Evolutionary conservation across 345 rosid genomes (phyloP).

Genomic region (Trapa bicornis): DNA sequence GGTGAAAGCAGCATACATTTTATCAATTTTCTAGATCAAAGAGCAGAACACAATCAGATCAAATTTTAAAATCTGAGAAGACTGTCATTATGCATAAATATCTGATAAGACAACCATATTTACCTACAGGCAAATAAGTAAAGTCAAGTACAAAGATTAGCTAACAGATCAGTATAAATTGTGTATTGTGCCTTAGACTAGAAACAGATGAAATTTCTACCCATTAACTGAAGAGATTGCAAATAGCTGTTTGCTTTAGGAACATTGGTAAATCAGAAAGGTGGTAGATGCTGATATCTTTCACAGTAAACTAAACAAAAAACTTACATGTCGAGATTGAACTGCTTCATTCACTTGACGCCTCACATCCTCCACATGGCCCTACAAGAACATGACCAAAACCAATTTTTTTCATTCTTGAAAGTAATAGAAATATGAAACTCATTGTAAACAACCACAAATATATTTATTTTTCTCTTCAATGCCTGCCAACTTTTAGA

Average conservation of each 20-base stretch:
- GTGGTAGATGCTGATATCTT: background rate
- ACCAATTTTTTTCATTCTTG: background rate
- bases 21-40: constrained; percentile 68
- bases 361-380: constrained; percentile 78
- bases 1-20: constrained; percentile 73
- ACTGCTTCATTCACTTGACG: constrained; percentile 86
- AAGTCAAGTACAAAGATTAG: background rate
- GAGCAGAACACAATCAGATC: background rate
- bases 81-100: background rate
- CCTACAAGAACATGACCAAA: constrained; percentile 29
- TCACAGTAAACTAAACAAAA: constrained; percentile 9
- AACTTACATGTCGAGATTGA: constrained; percentile 61
- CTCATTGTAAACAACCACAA: background rate
- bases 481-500: background rate
- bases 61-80: background rate
- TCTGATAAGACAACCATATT: background rate
- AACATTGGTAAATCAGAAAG: background rate
- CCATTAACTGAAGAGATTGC: background rate
- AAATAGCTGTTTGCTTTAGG: background rate
- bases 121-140: background rate
- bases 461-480: background rate
- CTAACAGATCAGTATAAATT: background rate
- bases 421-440: background rate
- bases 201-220: background rate
- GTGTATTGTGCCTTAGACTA: background rate